Evolutionary conservation across 768 basidiomycete species (phyloP).

Genomic region (Termitomyces titanicus): DNA sequence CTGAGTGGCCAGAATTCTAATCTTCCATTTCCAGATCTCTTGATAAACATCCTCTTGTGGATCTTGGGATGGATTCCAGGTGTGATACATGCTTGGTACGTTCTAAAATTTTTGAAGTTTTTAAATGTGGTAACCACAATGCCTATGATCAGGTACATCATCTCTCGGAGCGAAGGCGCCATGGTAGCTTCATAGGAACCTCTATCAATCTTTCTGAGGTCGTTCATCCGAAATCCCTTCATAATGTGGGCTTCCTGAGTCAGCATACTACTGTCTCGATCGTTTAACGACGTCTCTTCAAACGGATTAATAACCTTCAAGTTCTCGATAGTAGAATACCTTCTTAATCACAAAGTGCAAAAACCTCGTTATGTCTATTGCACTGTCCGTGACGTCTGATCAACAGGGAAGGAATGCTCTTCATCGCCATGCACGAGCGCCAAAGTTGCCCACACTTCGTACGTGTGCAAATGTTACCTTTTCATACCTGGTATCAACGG

Average conservation of each 20-base stretch:
- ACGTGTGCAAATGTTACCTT: too few relatives aligned
- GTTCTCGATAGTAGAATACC: not conserved
- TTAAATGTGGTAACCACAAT: not conserved
- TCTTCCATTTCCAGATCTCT: conserved; percentile 22
- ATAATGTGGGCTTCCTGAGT: not conserved
- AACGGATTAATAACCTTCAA: not conserved
- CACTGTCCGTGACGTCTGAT: too few relatives aligned
- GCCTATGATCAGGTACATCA: not conserved
- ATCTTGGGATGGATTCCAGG: conserved; percentile 54
- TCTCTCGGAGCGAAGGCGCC: conserved; percentile 1
- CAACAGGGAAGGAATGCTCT: too few relatives aligned
- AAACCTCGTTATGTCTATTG: too few relatives aligned
- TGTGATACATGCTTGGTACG: conserved; percentile 37
- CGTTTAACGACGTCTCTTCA: not conserved
- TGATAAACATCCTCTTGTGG: conserved; percentile 35
- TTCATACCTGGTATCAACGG: too few relatives aligned
- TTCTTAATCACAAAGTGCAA: too few relatives aligned
- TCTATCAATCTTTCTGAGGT: not conserved
- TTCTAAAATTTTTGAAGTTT: not conserved
- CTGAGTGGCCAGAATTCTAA: not conserved
- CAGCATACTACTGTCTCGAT: too few relatives aligned
- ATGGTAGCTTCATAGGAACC: not conserved
- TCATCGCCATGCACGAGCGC: too few relatives aligned
- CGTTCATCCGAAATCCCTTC: not conserved
- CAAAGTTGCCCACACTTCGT: too few relatives aligned